These are phyloP conservation scores for Sporisorium graminicola DNA, from an alignment of 1,284 basidiomycete species.

Conservation along the genomic window DNA sequence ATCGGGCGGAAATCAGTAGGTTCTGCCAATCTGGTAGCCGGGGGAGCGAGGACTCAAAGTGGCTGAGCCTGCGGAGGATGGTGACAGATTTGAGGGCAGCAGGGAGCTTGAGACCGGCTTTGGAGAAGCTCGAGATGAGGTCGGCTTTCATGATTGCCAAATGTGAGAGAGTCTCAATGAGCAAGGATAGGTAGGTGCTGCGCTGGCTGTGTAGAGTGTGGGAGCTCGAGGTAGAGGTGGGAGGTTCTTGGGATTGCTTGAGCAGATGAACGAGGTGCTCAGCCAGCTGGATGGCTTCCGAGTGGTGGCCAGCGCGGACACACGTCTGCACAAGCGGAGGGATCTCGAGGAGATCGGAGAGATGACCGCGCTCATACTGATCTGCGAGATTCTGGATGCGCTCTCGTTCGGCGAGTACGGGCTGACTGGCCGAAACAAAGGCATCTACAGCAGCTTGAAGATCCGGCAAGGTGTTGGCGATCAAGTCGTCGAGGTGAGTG, in stretches of 20 bases:
- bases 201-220: slow-evolving; percentile 7
- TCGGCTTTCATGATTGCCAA: slow-evolving; percentile 75
- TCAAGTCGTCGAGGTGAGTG: slow-evolving; percentile 23
- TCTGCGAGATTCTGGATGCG: slow-evolving; percentile 37
- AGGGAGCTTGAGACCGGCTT: slow-evolving; percentile 84
- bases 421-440: slow-evolving; percentile 23
- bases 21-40: slow-evolving; percentile 13
- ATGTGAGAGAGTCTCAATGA: slow-evolving; percentile 80
- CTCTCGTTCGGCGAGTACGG: slow-evolving; percentile 25
- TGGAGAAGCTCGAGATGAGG: slow-evolving; percentile 82
- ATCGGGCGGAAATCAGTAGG: not conserved
- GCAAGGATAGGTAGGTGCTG: slow-evolving; percentile 75
- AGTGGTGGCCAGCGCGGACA: slow-evolving; percentile 88
- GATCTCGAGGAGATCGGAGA: slow-evolving; percentile 88
- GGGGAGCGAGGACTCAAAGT: slow-evolving; percentile 21
- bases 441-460: slow-evolving; percentile 32
- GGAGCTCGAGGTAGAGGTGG: not conserved
- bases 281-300: slow-evolving; percentile 86
- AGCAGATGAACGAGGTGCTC: slow-evolving; percentile 76
- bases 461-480: slow-evolving; percentile 25
- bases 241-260: not conserved
- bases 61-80: slow-evolving; percentile 83
- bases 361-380: slow-evolving; percentile 79
- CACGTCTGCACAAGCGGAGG: slow-evolving; percentile 90
- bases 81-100: slow-evolving; percentile 87